phyloP scores from a whole-genome alignment of 1,284 basidiomycete genomes.

The Ceratobasidium sp. region DNA sequence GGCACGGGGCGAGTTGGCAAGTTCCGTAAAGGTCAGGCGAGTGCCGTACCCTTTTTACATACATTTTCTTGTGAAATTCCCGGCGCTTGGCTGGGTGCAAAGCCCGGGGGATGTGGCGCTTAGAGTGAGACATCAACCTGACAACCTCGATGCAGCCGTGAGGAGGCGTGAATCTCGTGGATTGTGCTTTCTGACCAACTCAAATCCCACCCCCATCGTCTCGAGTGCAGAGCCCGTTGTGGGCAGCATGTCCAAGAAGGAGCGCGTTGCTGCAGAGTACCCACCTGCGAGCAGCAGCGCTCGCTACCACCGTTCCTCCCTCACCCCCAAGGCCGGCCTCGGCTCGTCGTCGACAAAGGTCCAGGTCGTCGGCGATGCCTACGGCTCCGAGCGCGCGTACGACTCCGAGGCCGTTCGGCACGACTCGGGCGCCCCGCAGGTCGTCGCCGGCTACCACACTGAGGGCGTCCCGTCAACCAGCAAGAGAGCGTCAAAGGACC shows the following conservation, averaged over 20 bases:
- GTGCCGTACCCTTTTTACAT: neutral
- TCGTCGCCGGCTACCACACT: constrained; percentile 20
- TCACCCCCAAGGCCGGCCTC: neutral
- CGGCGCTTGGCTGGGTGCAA: neutral
- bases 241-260: constrained; percentile 1
- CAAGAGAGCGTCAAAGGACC: constrained; percentile 29
- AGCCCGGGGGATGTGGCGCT: neutral
- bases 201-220: neutral
- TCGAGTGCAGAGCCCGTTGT: neutral
- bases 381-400: constrained; percentile 17
- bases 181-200: neutral
- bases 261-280: constrained; percentile 11
- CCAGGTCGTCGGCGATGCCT: neutral
- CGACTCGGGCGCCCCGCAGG: neutral
- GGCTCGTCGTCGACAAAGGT: constrained; percentile 35
- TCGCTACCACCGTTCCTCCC: constrained; percentile 25
- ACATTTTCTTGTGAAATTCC: neutral
- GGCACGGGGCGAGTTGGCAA: neutral
- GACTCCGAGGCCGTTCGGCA: constrained; percentile 25
- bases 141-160: neutral
- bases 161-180: constrained; percentile 11
- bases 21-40: too few species aligned
- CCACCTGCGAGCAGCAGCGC: constrained; percentile 9
- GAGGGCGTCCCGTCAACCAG: constrained; percentile 19
- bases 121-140: neutral